Conservation (phyloP, 164 flowering plant species). For the Brasenia schreberi region DNA sequence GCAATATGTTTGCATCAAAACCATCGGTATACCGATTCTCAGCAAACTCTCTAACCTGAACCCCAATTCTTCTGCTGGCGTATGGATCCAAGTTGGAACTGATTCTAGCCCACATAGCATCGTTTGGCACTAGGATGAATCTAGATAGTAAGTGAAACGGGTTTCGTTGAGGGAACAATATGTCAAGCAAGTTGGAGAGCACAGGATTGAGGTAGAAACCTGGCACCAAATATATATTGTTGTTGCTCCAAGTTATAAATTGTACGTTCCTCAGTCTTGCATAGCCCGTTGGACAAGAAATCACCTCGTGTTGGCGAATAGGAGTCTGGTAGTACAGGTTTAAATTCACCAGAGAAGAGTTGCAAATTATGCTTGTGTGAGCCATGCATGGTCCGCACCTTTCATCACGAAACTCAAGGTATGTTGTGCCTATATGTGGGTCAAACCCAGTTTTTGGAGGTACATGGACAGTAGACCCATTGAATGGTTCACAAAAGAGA, state of each 20-base stretch:
- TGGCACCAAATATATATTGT: too few species aligned
- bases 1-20: background rate
- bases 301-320: background rate
- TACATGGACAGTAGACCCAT: background rate
- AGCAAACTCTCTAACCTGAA: background rate
- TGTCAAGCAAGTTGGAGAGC: background rate
- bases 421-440: background rate
- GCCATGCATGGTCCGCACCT: background rate
- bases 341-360: background rate
- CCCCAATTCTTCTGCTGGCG: background rate
- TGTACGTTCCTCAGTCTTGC: background rate
- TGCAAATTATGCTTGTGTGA: background rate
- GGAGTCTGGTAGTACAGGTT: background rate
- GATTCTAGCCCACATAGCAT: slow-evolving; percentile 1
- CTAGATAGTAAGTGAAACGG: background rate
- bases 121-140: background rate
- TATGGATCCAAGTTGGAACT: background rate
- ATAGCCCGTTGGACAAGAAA: slow-evolving; percentile 1
- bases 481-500: background rate
- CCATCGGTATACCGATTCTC: background rate
- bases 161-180: slow-evolving; percentile 1
- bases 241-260: too few species aligned
- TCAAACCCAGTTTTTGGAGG: background rate
- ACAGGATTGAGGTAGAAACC: background rate
- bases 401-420: background rate